Conservation (phyloP, 2,329 filamentous ascomycete species). For the Fusarium nurragi region DNA sequence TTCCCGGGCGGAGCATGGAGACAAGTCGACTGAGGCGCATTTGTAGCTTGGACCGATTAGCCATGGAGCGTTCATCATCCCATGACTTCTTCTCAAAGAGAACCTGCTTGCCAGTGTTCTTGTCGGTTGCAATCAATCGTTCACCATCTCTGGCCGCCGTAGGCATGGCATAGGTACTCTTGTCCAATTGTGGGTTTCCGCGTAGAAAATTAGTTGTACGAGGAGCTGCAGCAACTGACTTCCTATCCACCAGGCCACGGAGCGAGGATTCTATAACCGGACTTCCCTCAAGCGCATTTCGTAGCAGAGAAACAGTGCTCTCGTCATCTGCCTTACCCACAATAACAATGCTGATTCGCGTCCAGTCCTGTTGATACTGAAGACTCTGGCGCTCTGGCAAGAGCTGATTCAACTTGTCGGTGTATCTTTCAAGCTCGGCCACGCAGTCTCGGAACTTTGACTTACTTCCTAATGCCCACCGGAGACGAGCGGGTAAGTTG, state of each 20-base stretch:
- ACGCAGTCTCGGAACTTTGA: background rate
- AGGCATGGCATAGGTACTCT: background rate
- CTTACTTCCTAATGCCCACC: background rate
- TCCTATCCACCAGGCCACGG: background rate
- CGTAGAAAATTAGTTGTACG: background rate
- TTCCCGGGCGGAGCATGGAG: background rate
- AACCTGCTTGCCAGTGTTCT: background rate
- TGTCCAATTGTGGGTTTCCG: background rate
- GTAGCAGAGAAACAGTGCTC: background rate
- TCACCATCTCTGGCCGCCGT: accelerated
- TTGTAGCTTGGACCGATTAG: background rate
- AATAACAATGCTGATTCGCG: background rate
- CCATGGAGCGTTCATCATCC: background rate
- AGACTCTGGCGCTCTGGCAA: background rate
- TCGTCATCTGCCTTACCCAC: background rate
- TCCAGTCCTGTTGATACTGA: slow-evolving; percentile 1
- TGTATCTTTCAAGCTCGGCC: background rate
- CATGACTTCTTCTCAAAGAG: background rate
- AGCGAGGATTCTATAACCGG: background rate
- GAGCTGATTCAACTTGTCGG: background rate
- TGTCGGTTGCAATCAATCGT: background rate
- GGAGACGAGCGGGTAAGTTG: background rate
- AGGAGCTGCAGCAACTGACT: background rate
- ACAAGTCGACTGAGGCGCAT: background rate
- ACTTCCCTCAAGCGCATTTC: background rate